Conservation (phyloP, 139 green algal species). For the Chloropicon primus region DNA sequence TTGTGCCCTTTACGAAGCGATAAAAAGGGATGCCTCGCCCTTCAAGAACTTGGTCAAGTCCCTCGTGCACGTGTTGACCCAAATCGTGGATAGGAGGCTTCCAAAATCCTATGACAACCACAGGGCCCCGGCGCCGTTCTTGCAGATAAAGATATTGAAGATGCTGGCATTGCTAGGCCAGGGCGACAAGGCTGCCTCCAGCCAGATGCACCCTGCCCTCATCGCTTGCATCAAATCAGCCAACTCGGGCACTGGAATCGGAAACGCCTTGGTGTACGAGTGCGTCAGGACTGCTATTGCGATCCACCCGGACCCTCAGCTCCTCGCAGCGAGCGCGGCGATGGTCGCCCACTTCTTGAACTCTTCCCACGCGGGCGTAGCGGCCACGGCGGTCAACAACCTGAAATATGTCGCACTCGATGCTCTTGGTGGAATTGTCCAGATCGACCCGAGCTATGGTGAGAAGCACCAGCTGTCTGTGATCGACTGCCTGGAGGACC, state of each 20-base stretch:
- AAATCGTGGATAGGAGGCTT: slow-evolving; percentile 72
- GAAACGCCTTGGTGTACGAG: slow-evolving; percentile 84
- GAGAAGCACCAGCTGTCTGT: slow-evolving; percentile 81
- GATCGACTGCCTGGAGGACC: slow-evolving; percentile 92
- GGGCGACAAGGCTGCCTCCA: slow-evolving; percentile 49
- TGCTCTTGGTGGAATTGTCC: slow-evolving; percentile 34
- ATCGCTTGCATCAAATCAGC: slow-evolving; percentile 24
- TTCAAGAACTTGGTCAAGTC: slow-evolving; percentile 78
- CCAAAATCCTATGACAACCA: slow-evolving; percentile 91
- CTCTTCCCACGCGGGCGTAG: slow-evolving; percentile 4
- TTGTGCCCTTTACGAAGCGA: slow-evolving; percentile 68
- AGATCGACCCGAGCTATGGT: slow-evolving; percentile 47
- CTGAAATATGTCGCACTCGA: slow-evolving; percentile 79
- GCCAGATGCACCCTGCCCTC: slow-evolving; percentile 81
- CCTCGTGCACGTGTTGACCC: slow-evolving; percentile 83
- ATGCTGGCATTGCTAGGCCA: slow-evolving; percentile 68
- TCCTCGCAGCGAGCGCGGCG: slow-evolving; percentile 58
- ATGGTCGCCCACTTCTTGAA: slow-evolving; percentile 64
- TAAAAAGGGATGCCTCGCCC: slow-evolving; percentile 33
- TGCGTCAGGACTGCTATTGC: slow-evolving; percentile 67
- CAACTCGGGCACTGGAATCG: slow-evolving; percentile 45
- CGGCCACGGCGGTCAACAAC: slow-evolving; percentile 41
- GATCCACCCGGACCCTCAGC: slow-evolving; percentile 70
- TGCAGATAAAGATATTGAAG: slow-evolving; percentile 93
- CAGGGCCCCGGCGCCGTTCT: slow-evolving; percentile 85